Percentiles rank a stretch among this genome's conserved stretches.
Conservation (phyloP, 2,329 filamentous ascomycete genomes). For the Colletotrichum phormii region DNA sequence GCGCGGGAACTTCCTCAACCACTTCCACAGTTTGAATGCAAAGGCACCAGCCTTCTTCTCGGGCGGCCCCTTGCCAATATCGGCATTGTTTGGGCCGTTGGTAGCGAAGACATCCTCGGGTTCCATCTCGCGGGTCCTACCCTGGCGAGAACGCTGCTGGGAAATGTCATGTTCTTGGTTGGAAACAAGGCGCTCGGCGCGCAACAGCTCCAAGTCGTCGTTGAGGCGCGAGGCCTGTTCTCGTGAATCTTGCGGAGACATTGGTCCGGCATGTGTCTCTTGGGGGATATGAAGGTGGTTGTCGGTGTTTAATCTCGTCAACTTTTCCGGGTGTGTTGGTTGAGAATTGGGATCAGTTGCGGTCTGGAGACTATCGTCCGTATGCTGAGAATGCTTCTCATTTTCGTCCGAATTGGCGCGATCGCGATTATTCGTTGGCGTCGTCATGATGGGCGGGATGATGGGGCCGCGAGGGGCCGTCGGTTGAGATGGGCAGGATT, state of each 20-base stretch:
- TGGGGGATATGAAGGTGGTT: constrained; percentile 9
- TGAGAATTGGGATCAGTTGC: constrained; percentile 26
- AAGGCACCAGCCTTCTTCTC: constrained; percentile 41
- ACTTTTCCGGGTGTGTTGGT: constrained; percentile 13
- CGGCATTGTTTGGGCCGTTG: constrained; percentile 47
- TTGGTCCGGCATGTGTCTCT: neutral
- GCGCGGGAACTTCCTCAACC: constrained; percentile 62
- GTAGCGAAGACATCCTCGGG: constrained; percentile 57
- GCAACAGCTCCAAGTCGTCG: constrained; percentile 62
- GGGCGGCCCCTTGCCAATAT: constrained; percentile 28
- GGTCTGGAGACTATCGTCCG: constrained; percentile 34
- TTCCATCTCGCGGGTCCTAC: constrained; percentile 48
- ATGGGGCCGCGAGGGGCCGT: neutral
- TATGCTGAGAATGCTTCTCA: constrained; percentile 37
- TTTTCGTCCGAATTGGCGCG: constrained; percentile 38
- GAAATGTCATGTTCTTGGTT: constrained; percentile 51
- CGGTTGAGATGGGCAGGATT: neutral
- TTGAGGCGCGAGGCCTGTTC: constrained; percentile 52
- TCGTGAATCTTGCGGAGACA: constrained; percentile 37
- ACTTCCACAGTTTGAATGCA: constrained; percentile 52
- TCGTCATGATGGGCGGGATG: constrained; percentile 15
- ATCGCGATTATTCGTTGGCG: constrained; percentile 9
- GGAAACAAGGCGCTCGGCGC: constrained; percentile 59
- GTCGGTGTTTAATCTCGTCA: constrained; percentile 19
- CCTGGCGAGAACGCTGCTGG: constrained; percentile 42